phyloP scores from a whole-genome alignment of 1,284 basidiomycete species.

The Afroboletus lepidellus region DNA sequence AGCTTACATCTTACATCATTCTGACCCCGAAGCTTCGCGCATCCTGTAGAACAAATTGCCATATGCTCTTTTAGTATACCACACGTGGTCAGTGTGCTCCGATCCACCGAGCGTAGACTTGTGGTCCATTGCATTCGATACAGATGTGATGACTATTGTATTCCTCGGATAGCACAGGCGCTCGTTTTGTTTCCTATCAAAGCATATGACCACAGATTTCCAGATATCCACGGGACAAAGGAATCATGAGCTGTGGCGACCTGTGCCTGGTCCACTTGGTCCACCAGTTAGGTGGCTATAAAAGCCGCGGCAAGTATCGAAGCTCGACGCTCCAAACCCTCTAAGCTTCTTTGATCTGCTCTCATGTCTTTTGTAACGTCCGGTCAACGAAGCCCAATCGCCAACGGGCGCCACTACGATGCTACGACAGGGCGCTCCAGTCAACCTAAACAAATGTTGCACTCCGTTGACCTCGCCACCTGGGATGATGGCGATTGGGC shows the following conservation, averaged over 20 bases:
- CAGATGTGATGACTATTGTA: constrained; percentile 7
- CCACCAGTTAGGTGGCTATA: constrained; percentile 20
- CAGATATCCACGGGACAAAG: constrained; percentile 21
- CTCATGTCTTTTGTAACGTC: constrained; percentile 5
- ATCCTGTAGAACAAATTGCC: background rate
- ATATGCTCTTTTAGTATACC: background rate
- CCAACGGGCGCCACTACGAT: background rate
- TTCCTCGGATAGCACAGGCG: background rate
- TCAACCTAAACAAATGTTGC: constrained; percentile 11
- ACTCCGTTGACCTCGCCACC: constrained; percentile 24
- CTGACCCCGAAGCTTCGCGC: background rate
- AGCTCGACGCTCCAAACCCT: background rate
- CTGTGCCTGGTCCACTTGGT: constrained; percentile 12
- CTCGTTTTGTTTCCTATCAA: constrained; percentile 20
- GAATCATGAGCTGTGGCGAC: constrained; percentile 16
- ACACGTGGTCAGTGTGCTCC: no score
- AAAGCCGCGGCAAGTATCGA: constrained; percentile 5
- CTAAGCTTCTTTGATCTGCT: background rate
- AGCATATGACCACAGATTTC: constrained; percentile 9
- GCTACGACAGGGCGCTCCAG: background rate
- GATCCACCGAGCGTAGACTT: no score
- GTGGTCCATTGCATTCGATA: background rate
- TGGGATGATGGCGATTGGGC: constrained; percentile 29
- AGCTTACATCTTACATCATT: no score
- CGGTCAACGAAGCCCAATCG: background rate